phyloP scores from a whole-genome alignment of 2,329 filamentous ascomycete species.

The Aureobasidium sp. region DNA sequence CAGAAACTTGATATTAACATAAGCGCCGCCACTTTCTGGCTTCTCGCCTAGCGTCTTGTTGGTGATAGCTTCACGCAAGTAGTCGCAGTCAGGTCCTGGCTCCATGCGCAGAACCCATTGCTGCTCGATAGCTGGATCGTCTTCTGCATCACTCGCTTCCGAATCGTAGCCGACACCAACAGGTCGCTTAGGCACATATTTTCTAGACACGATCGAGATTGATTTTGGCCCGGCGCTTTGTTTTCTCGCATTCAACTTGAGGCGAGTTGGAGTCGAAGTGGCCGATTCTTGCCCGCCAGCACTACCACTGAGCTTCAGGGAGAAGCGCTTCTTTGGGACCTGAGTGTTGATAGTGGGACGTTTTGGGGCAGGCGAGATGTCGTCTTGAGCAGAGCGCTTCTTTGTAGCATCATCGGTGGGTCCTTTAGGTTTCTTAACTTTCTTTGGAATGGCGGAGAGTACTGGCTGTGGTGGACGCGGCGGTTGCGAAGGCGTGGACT shows the following conservation, averaged over 20 bases:
- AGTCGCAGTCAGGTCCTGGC: conserved; percentile 78
- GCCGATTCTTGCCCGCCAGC: background rate
- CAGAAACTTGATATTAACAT: conserved; percentile 75
- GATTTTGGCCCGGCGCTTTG: conserved; percentile 19
- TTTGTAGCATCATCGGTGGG: conserved; percentile 27
- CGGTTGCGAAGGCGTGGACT: conserved; percentile 20
- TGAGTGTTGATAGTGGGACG: conserved; percentile 23
- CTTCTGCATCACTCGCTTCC: conserved; percentile 83
- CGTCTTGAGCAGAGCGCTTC: conserved; percentile 30
- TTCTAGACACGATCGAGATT: conserved; percentile 20
- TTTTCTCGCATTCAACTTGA: conserved; percentile 11
- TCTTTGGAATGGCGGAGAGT: conserved; percentile 19
- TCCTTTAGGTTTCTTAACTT: conserved; percentile 28
- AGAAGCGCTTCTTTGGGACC: conserved; percentile 24
- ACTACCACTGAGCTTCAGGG: conserved; percentile 27
- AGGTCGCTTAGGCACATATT: conserved; percentile 57
- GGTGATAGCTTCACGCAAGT: conserved; percentile 66
- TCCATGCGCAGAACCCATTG: conserved; percentile 85
- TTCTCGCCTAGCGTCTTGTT: conserved; percentile 69
- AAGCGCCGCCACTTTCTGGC: conserved; percentile 59
- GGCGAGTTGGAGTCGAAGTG: background rate
- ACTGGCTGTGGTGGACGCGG: background rate
- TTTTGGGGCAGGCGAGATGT: conserved; percentile 28
- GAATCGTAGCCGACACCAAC: conserved; percentile 92
- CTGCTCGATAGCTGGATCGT: conserved; percentile 81